Conservation (phyloP, 1,284 basidiomycete genomes). For the Marasmius sp. region DNA sequence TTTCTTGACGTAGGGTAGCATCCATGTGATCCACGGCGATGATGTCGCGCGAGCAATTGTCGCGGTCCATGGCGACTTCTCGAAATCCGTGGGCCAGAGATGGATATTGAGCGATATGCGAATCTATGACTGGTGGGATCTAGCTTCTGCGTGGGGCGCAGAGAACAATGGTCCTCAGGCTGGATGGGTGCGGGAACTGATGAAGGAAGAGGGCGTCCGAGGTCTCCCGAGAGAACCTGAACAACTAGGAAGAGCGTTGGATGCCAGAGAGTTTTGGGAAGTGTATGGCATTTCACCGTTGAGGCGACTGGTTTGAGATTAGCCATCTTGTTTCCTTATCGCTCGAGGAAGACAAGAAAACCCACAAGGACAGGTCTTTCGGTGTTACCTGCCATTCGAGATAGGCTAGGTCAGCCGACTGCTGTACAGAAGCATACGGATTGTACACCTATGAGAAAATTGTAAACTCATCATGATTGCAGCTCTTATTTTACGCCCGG, state of each 20-base stretch:
- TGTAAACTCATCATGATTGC: too few species aligned
- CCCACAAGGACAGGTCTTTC: too few species aligned
- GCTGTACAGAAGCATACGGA: too few species aligned
- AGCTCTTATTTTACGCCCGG: too few species aligned
- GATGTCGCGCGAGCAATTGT: slow-evolving; percentile 61
- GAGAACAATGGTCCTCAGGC: slow-evolving; percentile 32
- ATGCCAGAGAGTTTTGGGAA: slow-evolving; percentile 63
- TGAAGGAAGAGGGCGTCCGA: slow-evolving; percentile 48
- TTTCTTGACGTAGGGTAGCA: slow-evolving; percentile 39
- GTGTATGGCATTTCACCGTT: slow-evolving; percentile 35
- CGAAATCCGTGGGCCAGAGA: slow-evolving; percentile 45
- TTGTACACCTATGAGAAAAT: too few species aligned
- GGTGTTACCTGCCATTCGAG: too few species aligned
- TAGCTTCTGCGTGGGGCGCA: slow-evolving; percentile 54
- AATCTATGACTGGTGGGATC: slow-evolving; percentile 71
- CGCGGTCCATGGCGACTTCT: slow-evolving; percentile 45
- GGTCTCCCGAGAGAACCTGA: slow-evolving; percentile 52
- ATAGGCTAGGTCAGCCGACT: too few species aligned
- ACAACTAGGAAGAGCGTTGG: slow-evolving; percentile 51
- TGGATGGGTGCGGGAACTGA: slow-evolving; percentile 58
- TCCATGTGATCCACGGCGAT: slow-evolving; percentile 60
- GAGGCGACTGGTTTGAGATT: slow-evolving; percentile 24
- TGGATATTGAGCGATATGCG: slow-evolving; percentile 60
- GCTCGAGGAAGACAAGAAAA: too few species aligned
- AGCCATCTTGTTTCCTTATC: too few species aligned